These are phyloP conservation scores for Rhododendron williamsianum DNA, from an alignment of 148 eudicot genomes.

Conservation along the genomic window DNA sequence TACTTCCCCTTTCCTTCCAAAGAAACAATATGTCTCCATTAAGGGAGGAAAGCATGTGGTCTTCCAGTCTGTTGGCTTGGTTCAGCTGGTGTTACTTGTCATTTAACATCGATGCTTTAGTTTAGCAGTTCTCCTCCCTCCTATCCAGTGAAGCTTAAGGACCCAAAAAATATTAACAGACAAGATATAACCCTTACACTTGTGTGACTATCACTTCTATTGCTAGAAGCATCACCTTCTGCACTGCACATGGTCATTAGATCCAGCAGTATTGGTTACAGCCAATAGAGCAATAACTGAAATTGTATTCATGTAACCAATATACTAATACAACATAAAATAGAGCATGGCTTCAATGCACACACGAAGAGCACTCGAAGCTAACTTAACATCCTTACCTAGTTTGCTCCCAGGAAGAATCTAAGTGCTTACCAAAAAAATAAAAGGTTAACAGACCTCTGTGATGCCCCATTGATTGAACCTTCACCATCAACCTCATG, in stretches of 20 bases:
- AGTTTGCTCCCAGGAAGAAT: no score
- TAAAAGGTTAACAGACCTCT: background rate
- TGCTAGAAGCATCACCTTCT: conserved; percentile 44
- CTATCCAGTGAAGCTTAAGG: background rate
- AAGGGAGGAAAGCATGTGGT: background rate
- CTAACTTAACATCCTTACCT: no score
- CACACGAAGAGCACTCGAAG: no score
- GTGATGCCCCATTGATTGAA: conserved; percentile 30
- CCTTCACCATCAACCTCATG: conserved; percentile 36
- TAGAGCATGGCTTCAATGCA: no score
- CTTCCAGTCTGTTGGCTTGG: background rate
- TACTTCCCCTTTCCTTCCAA: background rate
- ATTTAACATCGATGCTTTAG: background rate
- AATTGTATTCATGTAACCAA: no score
- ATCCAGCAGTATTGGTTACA: no score
- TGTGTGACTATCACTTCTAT: conserved; percentile 37
- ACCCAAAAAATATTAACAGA: background rate
- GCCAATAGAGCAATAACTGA: no score
- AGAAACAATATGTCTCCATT: background rate
- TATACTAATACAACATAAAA: no score
- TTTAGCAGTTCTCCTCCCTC: background rate
- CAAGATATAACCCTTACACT: conserved; percentile 29
- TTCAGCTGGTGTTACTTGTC: background rate
- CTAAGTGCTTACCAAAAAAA: no score
- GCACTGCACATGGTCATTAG: conserved; percentile 27